These are phyloP conservation scores for Irpex lacteus DNA, from an alignment of 1,284 basidiomycete species.

Conservation along the genomic window DNA sequence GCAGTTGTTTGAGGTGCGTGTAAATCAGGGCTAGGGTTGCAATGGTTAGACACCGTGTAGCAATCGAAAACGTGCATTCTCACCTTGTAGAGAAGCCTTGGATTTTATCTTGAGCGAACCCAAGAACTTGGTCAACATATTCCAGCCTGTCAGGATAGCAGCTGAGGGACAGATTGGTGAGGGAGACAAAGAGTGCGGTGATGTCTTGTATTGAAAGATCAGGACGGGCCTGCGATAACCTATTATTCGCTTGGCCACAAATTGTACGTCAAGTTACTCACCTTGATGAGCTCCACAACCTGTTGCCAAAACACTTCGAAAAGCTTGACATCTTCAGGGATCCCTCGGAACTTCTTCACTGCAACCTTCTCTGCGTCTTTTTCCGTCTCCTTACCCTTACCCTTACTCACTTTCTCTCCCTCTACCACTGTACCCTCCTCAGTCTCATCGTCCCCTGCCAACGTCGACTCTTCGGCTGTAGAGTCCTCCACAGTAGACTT, in stretches of 20 bases:
- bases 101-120: constrained; percentile 84
- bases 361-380: constrained; percentile 38
- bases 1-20: constrained; percentile 83
- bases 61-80: constrained; percentile 17
- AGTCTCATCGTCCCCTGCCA: constrained; percentile 7
- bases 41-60: constrained; percentile 13
- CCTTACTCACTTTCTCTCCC: constrained; percentile 43
- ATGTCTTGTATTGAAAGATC: constrained; percentile 95
- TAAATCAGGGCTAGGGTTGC: constrained; percentile 68
- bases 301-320: constrained; percentile 99
- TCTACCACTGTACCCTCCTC: constrained; percentile 29
- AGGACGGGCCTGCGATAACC: constrained; percentile 76
- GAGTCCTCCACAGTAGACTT: background rate
- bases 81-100: constrained; percentile 81
- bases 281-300: constrained; percentile 96
- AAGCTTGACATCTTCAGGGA: constrained; percentile 88
- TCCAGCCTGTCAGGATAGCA: constrained; percentile 94
- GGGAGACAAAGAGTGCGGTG: constrained; percentile 89
- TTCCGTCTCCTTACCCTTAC: constrained; percentile 49
- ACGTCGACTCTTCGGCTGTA: background rate
- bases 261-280: constrained; percentile 27
- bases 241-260: background rate
- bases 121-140: constrained; percentile 92
- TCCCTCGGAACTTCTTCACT: constrained; percentile 83
- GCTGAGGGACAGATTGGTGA: constrained; percentile 89